phyloP scores from a whole-genome alignment of 2,329 filamentous ascomycete genomes.

The Aspergillus pseudonomiae region DNA sequence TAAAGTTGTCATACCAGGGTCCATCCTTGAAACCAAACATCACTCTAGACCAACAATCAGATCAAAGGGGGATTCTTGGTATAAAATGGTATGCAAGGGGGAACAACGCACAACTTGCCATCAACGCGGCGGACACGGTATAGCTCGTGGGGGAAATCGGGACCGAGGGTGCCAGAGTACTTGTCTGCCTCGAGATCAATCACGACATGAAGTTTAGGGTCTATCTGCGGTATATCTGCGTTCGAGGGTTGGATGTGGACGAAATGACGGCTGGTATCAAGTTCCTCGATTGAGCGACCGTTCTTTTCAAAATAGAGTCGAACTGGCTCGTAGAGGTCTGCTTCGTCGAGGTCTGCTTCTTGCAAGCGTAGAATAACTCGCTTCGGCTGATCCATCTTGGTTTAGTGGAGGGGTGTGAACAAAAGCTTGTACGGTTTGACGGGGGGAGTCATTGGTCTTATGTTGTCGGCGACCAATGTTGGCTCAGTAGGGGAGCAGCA shows the following conservation, averaged over 20 bases:
- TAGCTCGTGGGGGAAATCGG: slow-evolving; percentile 2
- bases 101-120: not conserved
- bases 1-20: not conserved
- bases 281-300: not conserved
- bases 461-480: not conserved
- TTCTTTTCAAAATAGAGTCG: not conserved
- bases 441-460: not conserved
- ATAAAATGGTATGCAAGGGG: not conserved
- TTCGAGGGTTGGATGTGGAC: not conserved
- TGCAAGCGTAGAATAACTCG: slow-evolving; percentile 7
- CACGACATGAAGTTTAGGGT: slow-evolving; percentile 4
- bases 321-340: not conserved
- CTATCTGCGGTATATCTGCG: not conserved
- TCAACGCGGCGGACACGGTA: not conserved
- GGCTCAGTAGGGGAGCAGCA: not conserved
- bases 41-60: not conserved
- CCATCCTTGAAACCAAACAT: not conserved
- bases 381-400: not conserved
- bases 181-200: not conserved
- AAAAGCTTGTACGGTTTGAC: not conserved
- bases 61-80: not conserved
- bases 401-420: not conserved
- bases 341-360: not conserved
- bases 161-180: not conserved
- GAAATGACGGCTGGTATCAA: not conserved